A percentile compares a stretch with the other conserved stretches of the same genome.
Evolutionary conservation across 2,329 filamentous ascomycete species (phyloP).

Genomic region (Hypoxylon sp.): DNA sequence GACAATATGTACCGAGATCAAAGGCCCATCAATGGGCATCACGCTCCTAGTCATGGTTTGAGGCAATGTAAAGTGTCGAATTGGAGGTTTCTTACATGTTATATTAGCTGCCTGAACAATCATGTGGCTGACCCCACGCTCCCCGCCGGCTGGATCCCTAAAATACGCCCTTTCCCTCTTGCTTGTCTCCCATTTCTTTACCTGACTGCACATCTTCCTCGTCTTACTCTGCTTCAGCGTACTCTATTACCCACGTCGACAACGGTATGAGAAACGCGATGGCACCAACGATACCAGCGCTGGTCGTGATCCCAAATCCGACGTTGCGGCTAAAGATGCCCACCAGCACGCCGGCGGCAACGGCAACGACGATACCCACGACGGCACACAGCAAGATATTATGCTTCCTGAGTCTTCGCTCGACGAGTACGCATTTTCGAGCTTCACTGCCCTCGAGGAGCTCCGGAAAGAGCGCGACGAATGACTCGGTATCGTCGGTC

Average conservation of each 20-base stretch:
- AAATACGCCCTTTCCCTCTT: background rate
- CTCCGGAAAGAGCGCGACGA: constrained; percentile 1
- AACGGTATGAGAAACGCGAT: constrained; percentile 16
- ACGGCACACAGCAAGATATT: constrained; percentile 16
- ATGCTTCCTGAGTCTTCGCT: constrained; percentile 8
- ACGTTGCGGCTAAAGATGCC: constrained; percentile 31
- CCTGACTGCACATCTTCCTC: background rate
- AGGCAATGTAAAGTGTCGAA: no score
- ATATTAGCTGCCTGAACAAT: no score
- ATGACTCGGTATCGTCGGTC: constrained; percentile 5
- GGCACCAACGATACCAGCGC: constrained; percentile 10
- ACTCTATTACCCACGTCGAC: constrained; percentile 7
- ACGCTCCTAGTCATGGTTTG: no score
- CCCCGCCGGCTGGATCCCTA: no score
- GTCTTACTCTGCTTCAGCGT: background rate
- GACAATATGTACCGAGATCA: no score
- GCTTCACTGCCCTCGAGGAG: constrained; percentile 2
- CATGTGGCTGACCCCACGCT: no score
- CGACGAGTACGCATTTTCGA: constrained; percentile 9
- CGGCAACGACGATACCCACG: constrained; percentile 19
- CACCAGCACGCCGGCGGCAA: constrained; percentile 34
- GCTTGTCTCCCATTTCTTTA: background rate
- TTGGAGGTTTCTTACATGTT: no score
- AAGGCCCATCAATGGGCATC: no score
- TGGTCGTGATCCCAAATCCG: constrained; percentile 4